Base-by-base conservation (phyloP, 2,329 filamentous ascomycete genomes). In the Neopestalotiopsis clavispora region DNA sequence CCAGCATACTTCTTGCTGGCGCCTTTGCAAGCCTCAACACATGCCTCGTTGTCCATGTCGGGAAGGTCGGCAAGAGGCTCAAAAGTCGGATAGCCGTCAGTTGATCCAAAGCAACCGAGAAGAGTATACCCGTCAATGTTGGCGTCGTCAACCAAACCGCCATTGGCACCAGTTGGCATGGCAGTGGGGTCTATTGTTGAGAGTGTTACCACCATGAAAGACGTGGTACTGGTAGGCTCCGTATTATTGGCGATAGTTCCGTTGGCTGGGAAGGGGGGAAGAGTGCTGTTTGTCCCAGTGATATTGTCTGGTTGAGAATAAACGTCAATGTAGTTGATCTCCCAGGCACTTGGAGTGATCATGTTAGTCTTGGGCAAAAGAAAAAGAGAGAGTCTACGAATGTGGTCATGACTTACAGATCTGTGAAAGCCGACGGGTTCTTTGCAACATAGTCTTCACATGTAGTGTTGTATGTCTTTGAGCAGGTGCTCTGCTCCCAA, bases 241-340 rank as follows among this genome's bases (percentile, higher is more conserved):
- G 52, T 23, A 56, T 57, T 20, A 9, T 34, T 30, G 30, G 14
- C 13, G 12, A 17, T 40, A 13, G 57, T 38, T 7, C 45, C 20
- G 17, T 52, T 52, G 45, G 45, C 45, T 38, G 34, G 34, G 17
- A 52, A 59, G 32, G 66, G 42, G 2, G 45, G 59, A 30, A 23
- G 30, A 32, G 34, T 69, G 58, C 34, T 52, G 28, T 65, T 66
- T 28, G 49, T 64, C 52, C 20, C 7, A 13, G 30, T 57, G 10
- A 12, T 60, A 30, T 63, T n/a, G 59, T 69, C 71, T 0, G 58
- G 58, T 68, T 67, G 73, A 63, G 72, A 60, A 67, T 86, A 87
- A 23, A 84, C 79, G 38, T 87, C 84, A 68, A 87, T 86, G 72
- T 85, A 86, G 68, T 82, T 80, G 80, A 92, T 81, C 72, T 91